Evolutionary conservation across 805 yeast species (phyloP), one percentile per base, ranked within the genome.

Genomic region (Jamesozyma jinghongensis): DNA sequence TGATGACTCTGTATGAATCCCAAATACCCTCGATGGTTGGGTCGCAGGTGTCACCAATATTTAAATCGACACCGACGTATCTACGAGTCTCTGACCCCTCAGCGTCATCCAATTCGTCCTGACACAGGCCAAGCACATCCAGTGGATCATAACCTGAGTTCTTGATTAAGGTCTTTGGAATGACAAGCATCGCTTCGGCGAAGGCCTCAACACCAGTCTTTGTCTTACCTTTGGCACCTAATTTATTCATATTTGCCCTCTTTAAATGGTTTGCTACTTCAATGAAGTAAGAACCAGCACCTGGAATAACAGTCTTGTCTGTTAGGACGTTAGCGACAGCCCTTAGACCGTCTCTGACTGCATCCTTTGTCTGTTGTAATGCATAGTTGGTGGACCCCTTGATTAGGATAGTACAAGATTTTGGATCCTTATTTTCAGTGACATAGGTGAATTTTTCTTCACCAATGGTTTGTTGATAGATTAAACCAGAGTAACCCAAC

Each of bases 361-460:
- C 97, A 60, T 92, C 98, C 61, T 88, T 86, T 27, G 94, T 84
- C 68, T 92, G 98, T 55, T 77, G 83, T 52, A 92, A 74, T 32
- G 85, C 77, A 63, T 90, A 92, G 50, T 79, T 77, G 44, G 94
- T 90, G 38, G 96, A 88, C 19, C 97, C 98, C 65, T 86, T 85
- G 59, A 92, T 88, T 46, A 92, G 72, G 44, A 92, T 84, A 10
- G 96, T 85, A 51, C 87, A 92, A 5, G 95, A 77, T 63, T 85
- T 85, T 45, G 97, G 97, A 56, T 86, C 83, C 61, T 74, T 77
- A 55, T 79, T 79, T 56, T 90, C 94, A 41, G 96, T 94, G 39
- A 92, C 85, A 66, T 83, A 92, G 16, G 99, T 92, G 69, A 83
- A 92, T 66, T 92, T 92, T 59, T 94, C 99, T 67, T 92, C 99